Conservation (phyloP, 2,329 filamentous ascomycete species). For the Thelonectria blattea region DNA sequence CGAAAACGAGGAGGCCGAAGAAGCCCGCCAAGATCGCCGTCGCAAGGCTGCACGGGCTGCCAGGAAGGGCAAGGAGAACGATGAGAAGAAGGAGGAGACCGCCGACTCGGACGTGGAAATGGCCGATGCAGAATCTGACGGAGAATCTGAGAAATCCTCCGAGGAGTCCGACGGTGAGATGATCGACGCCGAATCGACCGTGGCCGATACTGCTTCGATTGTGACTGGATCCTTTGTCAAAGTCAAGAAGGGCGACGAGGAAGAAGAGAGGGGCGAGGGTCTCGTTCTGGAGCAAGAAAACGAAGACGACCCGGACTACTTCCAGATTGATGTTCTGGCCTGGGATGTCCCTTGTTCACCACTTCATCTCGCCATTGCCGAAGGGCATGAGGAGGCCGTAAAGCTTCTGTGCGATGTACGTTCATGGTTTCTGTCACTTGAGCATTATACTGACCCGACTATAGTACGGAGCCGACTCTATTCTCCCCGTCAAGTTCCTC, state of each 20-base stretch:
- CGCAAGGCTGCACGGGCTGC: slow-evolving; percentile 44
- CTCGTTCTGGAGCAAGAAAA: slow-evolving; percentile 56
- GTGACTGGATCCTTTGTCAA: slow-evolving; percentile 79
- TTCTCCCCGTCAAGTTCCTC: slow-evolving; percentile 74
- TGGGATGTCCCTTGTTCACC: slow-evolving; percentile 80
- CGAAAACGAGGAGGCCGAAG: slow-evolving; percentile 72
- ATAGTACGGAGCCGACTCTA: slow-evolving; percentile 77
- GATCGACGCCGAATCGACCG: slow-evolving; percentile 53
- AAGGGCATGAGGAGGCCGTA: slow-evolving; percentile 73
- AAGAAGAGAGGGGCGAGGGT: slow-evolving; percentile 46
- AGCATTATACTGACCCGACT: slow-evolving; percentile 29
- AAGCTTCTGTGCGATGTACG: slow-evolving; percentile 68
- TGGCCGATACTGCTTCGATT: slow-evolving; percentile 58
- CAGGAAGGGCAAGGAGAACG: slow-evolving; percentile 11
- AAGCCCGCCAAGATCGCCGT: slow-evolving; percentile 60
- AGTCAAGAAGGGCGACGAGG: slow-evolving; percentile 56
- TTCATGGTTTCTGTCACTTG: not conserved
- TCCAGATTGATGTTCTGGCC: slow-evolving; percentile 76
- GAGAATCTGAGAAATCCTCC: slow-evolving; percentile 1
- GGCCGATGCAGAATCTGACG: not conserved
- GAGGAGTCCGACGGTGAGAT: slow-evolving; percentile 54
- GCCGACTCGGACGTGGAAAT: not conserved
- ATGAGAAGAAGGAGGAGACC: not conserved
- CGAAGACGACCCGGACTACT: slow-evolving; percentile 76
- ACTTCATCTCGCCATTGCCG: slow-evolving; percentile 78